Conservation (phyloP, 73 alveolate species). For the Symbiodinium pilosum region DNA sequence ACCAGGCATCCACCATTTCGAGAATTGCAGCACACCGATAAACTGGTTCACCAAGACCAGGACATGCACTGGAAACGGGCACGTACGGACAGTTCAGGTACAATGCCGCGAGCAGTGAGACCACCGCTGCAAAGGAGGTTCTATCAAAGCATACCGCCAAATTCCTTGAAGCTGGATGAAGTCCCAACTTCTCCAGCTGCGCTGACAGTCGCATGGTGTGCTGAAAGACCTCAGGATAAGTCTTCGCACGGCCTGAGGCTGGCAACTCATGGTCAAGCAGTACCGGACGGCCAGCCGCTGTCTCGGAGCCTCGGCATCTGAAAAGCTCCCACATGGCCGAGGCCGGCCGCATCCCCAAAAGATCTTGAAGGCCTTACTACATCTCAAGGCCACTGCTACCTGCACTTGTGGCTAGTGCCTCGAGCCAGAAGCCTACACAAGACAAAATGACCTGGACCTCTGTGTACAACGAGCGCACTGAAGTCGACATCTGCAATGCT, state of each 20-base stretch:
- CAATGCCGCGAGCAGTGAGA: slow-evolving; percentile 10
- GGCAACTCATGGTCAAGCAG: not conserved
- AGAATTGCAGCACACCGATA: not conserved
- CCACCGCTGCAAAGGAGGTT: slow-evolving; percentile 6
- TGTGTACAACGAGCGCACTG: too few species aligned
- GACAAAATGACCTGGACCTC: too few species aligned
- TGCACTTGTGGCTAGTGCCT: not conserved
- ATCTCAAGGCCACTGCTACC: not conserved
- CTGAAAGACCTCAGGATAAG: not conserved
- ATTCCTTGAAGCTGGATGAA: not conserved
- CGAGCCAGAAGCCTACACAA: not conserved
- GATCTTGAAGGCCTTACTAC: too few species aligned
- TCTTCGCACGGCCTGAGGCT: not conserved
- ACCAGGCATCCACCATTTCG: not conserved
- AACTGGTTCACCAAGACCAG: not conserved
- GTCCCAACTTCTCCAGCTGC: not conserved
- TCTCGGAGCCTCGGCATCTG: not conserved
- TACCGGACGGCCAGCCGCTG: not conserved
- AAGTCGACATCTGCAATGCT: too few species aligned
- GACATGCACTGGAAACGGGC: slow-evolving; percentile 13
- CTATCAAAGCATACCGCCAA: not conserved
- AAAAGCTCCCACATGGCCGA: not conserved
- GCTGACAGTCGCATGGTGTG: not conserved
- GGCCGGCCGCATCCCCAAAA: too few species aligned
- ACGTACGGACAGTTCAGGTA: slow-evolving; percentile 1